Conservation (phyloP, 495 filamentous ascomycete species). For the Penicillium desertorum region DNA sequence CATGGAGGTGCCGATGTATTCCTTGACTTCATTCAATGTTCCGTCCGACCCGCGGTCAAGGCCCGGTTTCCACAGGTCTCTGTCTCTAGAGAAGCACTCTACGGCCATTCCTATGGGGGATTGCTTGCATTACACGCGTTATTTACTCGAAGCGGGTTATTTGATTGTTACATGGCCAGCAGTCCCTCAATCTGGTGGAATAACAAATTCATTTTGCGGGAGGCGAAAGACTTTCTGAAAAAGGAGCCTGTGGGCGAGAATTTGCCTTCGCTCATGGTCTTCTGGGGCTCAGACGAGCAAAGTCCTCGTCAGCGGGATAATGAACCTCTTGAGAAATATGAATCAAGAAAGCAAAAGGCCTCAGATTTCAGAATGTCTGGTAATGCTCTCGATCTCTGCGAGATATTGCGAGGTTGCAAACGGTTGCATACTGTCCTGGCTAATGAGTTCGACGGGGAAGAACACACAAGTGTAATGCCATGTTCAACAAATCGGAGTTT, state of each 20-base stretch:
- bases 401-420: no score
- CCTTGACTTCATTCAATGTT: conserved; percentile 26
- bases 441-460: no score
- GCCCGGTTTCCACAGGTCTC: conserved; percentile 17
- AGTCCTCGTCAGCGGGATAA: conserved; percentile 36
- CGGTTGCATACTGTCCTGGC: no score
- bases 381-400: no score
- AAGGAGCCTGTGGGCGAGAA: conserved; percentile 2
- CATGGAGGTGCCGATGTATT: conserved; percentile 25
- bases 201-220: conserved; percentile 17
- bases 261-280: conserved; percentile 20
- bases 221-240: neutral
- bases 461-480: no score
- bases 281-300: conserved; percentile 37
- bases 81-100: conserved; percentile 22
- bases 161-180: conserved; percentile 28
- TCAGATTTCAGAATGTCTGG: no score
- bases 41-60: conserved; percentile 19
- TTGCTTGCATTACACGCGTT: conserved; percentile 27
- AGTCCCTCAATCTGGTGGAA: conserved; percentile 34
- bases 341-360: no score
- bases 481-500: no score
- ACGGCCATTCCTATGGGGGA: conserved; percentile 32
- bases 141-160: conserved; percentile 25
- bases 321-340: no score